Evolutionary conservation across 2,329 filamentous ascomycete genomes (phyloP).

Genomic region (Calycina herbarum): DNA sequence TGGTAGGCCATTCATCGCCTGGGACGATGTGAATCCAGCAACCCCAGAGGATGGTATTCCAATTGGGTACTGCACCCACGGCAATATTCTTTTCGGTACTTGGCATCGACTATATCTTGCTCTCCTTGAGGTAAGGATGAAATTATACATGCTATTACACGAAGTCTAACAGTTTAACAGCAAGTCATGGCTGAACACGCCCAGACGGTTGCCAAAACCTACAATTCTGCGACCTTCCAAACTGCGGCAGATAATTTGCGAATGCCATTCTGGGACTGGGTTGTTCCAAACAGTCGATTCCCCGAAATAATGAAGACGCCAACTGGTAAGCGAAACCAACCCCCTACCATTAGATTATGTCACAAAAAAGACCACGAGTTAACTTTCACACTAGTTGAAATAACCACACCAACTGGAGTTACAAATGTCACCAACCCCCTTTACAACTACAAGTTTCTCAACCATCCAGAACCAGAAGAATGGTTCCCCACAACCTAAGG

Average conservation of each 20-base stretch:
- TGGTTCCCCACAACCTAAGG: constrained; percentile 35
- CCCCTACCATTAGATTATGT: neutral
- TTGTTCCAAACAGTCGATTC: constrained; percentile 42
- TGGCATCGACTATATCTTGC: constrained; percentile 57
- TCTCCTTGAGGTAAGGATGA: constrained; percentile 49
- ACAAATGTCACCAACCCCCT: constrained; percentile 49
- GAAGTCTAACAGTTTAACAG: constrained; percentile 34
- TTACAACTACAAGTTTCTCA: constrained; percentile 48
- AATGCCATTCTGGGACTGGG: constrained; percentile 50
- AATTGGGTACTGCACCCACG: constrained; percentile 67
- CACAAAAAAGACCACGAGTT: neutral
- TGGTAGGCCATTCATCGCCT: constrained; percentile 17
- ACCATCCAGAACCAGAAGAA: constrained; percentile 20
- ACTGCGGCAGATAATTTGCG: constrained; percentile 42
- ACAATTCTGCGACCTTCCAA: constrained; percentile 40
- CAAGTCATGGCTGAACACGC: constrained; percentile 51
- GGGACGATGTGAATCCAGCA: constrained; percentile 15
- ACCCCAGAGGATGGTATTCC: constrained; percentile 1
- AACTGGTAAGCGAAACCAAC: neutral
- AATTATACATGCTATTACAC: neutral
- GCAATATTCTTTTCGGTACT: constrained; percentile 55
- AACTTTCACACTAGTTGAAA: constrained; percentile 25
- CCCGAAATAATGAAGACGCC: neutral
- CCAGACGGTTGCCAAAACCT: constrained; percentile 43
- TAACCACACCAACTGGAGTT: constrained; percentile 27